A percentile compares a stretch with the other conserved stretches of the same genome.
Evolutionary conservation across 2,329 filamentous ascomycete genomes (phyloP).

Genomic region (Decorospora gaudefroyi): DNA sequence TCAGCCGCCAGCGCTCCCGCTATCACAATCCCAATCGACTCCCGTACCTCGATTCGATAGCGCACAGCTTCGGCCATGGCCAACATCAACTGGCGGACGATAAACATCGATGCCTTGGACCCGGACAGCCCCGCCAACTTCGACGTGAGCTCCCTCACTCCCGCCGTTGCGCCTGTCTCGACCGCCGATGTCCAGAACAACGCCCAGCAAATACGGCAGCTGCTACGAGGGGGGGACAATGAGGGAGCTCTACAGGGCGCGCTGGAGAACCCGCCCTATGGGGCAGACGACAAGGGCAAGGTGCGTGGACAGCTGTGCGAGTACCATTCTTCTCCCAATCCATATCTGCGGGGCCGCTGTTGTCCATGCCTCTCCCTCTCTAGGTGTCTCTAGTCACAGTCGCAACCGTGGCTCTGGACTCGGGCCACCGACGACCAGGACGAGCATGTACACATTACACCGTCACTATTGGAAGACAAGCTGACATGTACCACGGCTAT

Average conservation of each 20-base stretch:
- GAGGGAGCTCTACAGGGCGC: conserved; percentile 85
- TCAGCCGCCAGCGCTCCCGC: conserved; percentile 9
- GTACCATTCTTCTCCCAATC: conserved; percentile 9
- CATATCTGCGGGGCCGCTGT: conserved; percentile 20
- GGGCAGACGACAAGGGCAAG: conserved; percentile 59
- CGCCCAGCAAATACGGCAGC: conserved; percentile 80
- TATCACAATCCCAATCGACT: conserved; percentile 4
- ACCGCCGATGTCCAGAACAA: conserved; percentile 79
- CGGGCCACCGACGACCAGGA: conserved; percentile 33
- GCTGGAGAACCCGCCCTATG: conserved; percentile 81
- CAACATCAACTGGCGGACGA: conserved; percentile 73
- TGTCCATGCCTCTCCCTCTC: conserved; percentile 33
- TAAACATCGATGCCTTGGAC: conserved; percentile 90
- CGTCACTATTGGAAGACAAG: conserved; percentile 22
- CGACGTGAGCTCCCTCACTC: conserved; percentile 80
- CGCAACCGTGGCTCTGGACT: conserved; percentile 27
- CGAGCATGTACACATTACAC: conserved; percentile 22
- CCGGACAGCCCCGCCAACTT: conserved; percentile 92
- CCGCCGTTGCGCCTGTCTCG: conserved; percentile 72
- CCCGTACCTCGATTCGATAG: conserved; percentile 2
- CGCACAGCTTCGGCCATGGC: conserved; percentile 47
- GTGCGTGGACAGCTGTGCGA: conserved; percentile 46
- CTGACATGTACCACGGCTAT: conserved; percentile 34
- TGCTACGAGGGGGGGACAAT: conserved; percentile 82
- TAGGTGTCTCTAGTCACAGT: conserved; percentile 19